Conservation (phyloP, 2,329 filamentous ascomycete species). For the Alternaria ventricosa region DNA sequence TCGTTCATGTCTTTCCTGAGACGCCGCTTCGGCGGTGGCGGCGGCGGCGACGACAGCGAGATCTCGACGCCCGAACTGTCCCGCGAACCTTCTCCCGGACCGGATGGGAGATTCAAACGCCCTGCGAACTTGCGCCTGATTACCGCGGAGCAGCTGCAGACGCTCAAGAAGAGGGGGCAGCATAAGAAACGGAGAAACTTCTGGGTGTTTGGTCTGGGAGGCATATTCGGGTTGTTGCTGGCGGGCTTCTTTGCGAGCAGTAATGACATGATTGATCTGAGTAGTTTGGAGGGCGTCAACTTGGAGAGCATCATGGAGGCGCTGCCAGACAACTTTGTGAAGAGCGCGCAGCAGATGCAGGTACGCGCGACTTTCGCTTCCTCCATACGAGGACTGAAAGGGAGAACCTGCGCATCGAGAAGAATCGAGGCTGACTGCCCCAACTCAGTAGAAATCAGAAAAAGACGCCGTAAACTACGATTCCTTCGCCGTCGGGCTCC, state of each 20-base stretch:
- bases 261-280: constrained; percentile 88
- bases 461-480: constrained; percentile 90
- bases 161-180: constrained; percentile 53
- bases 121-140: constrained; percentile 59
- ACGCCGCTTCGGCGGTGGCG: constrained; percentile 43
- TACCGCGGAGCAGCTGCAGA: constrained; percentile 58
- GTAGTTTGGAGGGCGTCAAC: constrained; percentile 72
- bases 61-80: constrained; percentile 43
- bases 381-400: neutral
- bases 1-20: constrained; percentile 46
- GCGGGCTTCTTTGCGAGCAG: constrained; percentile 89
- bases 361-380: constrained; percentile 57
- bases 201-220: constrained; percentile 85
- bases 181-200: constrained; percentile 73
- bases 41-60: constrained; percentile 19
- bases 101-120: constrained; percentile 41
- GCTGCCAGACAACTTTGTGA: constrained; percentile 82
- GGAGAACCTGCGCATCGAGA: neutral
- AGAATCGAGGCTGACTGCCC: constrained; percentile 30
- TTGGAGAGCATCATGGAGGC: constrained; percentile 88
- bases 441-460: constrained; percentile 72
- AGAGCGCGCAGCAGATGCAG: constrained; percentile 84
- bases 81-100: constrained; percentile 47
- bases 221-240: constrained; percentile 85
- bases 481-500: constrained; percentile 87